A percentile compares a stretch with the other conserved stretches of the same genome.
These are phyloP conservation scores for Physcomitrium patens DNA, from an alignment of 225 moss, liverwort and hornwort genomes.

Conservation along the genomic window DNA sequence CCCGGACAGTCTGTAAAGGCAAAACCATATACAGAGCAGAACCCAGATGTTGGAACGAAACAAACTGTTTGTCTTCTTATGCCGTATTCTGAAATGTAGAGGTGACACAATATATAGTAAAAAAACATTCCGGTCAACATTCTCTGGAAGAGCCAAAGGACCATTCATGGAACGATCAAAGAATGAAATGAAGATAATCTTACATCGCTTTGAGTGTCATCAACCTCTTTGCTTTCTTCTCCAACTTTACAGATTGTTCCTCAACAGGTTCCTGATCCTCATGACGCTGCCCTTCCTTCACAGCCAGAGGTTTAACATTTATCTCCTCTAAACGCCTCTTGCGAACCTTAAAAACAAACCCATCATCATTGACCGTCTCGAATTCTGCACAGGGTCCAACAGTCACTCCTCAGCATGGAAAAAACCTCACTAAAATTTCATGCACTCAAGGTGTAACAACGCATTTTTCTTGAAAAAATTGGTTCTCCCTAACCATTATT, in stretches of 20 bases:
- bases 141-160: background rate
- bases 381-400: conserved; percentile 47
- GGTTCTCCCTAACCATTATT: too few species aligned
- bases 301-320: conserved; percentile 30
- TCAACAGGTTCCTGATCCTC: conserved; percentile 27
- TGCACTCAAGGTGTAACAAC: too few species aligned
- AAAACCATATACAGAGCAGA: too few species aligned
- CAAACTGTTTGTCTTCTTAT: too few species aligned
- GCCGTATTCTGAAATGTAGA: too few species aligned
- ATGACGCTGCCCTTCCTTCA: conserved; percentile 28
- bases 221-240: conserved; percentile 48
- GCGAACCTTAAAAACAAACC: conserved; percentile 58
- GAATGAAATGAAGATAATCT: conserved; percentile 6
- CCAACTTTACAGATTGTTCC: conserved; percentile 33
- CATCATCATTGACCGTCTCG: conserved; percentile 56
- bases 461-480: too few species aligned
- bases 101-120: too few species aligned
- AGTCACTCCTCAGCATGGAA: background rate
- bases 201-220: conserved; percentile 56
- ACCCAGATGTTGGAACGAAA: too few species aligned
- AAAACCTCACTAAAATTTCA: background rate
- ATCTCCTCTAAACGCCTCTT: conserved; percentile 50
- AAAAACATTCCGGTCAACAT: background rate
- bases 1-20: too few species aligned
- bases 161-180: background rate